A percentile compares a stretch with the other conserved stretches of the same genome.
phyloP scores from a whole-genome alignment of 257 asterid genomes.

The Primulina huaijiensis region DNA sequence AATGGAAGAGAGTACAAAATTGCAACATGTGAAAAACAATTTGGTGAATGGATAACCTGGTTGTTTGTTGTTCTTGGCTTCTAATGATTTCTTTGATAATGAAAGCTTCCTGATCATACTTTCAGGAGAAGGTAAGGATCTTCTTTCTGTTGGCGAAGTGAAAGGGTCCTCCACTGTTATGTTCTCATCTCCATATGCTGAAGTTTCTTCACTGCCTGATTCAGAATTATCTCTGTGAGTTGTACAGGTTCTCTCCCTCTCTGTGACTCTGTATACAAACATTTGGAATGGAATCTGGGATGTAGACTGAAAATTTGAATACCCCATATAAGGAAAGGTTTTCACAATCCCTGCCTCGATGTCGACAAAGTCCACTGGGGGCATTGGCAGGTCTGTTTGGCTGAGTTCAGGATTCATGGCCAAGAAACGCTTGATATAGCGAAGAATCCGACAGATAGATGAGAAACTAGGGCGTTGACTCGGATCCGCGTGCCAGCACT shows the following conservation, averaged over 20 bases:
- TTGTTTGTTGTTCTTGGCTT: constrained; percentile 41
- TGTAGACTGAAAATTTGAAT: constrained; percentile 26
- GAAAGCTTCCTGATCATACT: constrained; percentile 36
- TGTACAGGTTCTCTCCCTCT: constrained; percentile 51
- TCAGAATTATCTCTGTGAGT: constrained; percentile 48
- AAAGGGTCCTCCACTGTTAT: constrained; percentile 41
- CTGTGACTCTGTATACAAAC: constrained; percentile 65
- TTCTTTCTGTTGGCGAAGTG: constrained; percentile 46
- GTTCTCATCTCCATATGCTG: constrained; percentile 49
- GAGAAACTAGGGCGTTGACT: constrained; percentile 45
- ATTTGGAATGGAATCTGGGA: constrained; percentile 68
- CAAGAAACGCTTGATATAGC: constrained; percentile 57
- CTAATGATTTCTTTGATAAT: constrained; percentile 41
- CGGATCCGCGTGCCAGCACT: constrained; percentile 50
- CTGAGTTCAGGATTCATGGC: constrained; percentile 43
- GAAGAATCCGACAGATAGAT: constrained; percentile 59
- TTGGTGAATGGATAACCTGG: constrained; percentile 38
- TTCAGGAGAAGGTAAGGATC: constrained; percentile 40
- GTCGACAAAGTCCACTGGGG: constrained; percentile 47
- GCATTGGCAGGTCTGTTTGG: constrained; percentile 60
- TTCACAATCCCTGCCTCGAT: constrained; percentile 33
- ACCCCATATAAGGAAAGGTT: constrained; percentile 20
- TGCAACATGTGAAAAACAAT: too few relatives aligned
- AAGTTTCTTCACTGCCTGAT: constrained; percentile 75
- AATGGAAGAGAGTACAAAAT: background rate